Evolutionary conservation across 345 rosid species (phyloP).

Genomic region (Eucalyptus sideroxylon): DNA sequence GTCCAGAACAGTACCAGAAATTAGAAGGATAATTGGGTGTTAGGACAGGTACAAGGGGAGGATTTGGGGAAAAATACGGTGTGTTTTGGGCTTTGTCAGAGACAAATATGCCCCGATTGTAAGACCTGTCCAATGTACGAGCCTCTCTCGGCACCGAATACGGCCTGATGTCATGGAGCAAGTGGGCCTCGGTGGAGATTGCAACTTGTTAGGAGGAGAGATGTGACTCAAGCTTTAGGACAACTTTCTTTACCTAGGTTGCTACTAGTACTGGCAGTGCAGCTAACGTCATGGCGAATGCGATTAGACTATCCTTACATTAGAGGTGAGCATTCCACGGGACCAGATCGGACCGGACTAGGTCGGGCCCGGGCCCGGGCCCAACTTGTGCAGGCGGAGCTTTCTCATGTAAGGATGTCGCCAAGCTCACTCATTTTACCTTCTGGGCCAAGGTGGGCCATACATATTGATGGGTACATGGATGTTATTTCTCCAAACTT

Average conservation of each 20-base stretch:
- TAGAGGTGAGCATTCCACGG: neutral
- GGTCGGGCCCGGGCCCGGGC: neutral
- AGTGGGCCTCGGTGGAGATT: neutral
- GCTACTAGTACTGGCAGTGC: neutral
- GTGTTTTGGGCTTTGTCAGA: neutral
- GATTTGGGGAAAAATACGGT: neutral
- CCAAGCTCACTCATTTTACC: neutral
- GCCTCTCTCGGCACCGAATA: neutral
- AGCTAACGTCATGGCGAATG: neutral
- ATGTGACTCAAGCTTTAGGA: neutral
- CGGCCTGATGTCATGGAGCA: neutral
- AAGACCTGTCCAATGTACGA: neutral
- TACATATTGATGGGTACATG: neutral
- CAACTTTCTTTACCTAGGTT: neutral
- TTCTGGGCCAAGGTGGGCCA: neutral
- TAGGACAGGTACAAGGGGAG: neutral
- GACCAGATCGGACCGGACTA: neutral
- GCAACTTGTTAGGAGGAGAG: neutral
- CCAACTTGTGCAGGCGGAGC: neutral
- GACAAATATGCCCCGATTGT: neutral
- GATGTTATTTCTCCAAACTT: neutral
- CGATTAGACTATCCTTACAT: neutral
- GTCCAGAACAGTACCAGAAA: neutral
- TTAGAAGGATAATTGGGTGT: neutral
- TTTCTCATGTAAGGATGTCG: neutral